These are phyloP conservation scores for Vickermania ingenoplastis DNA, from an alignment of 208 protist genomes.

Conservation along the genomic window DNA sequence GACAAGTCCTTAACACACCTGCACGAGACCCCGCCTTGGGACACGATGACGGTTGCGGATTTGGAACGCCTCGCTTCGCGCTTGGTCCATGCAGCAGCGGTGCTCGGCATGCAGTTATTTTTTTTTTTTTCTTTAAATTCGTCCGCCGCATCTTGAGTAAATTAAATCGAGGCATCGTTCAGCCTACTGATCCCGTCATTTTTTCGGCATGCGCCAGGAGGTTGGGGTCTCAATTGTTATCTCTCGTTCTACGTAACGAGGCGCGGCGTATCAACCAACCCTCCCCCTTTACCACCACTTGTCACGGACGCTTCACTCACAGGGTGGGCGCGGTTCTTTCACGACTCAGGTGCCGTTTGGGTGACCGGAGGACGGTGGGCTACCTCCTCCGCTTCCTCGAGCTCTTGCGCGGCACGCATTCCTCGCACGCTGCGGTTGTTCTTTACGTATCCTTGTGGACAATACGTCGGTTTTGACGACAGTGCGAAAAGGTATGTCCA, in stretches of 20 bases:
- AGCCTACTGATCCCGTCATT: background rate
- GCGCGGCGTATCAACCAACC: no score
- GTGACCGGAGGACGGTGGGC: constrained; percentile 1
- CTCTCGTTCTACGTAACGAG: background rate
- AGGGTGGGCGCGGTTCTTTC: constrained; percentile 5
- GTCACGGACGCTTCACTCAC: constrained; percentile 7
- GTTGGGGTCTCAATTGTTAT: background rate
- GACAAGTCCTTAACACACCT: background rate
- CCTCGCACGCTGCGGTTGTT: background rate
- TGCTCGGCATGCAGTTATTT: constrained; percentile 1
- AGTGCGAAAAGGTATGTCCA: background rate
- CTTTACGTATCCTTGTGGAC: background rate
- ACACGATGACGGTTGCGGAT: background rate
- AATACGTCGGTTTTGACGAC: background rate
- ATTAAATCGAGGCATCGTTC: background rate
- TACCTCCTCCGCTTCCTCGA: background rate
- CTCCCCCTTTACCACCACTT: background rate
- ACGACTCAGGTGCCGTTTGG: background rate
- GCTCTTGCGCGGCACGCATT: background rate
- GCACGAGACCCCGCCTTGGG: background rate
- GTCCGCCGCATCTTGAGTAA: background rate
- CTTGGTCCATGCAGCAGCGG: background rate
- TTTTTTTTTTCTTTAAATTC: constrained; percentile 4
- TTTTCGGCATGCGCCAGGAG: background rate
- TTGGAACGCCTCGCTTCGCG: background rate